Percentiles rank a stretch among this genome's conserved stretches.
Conservation (phyloP, 306 rosid genomes). For the Gastrolobium bilobum region DNA sequence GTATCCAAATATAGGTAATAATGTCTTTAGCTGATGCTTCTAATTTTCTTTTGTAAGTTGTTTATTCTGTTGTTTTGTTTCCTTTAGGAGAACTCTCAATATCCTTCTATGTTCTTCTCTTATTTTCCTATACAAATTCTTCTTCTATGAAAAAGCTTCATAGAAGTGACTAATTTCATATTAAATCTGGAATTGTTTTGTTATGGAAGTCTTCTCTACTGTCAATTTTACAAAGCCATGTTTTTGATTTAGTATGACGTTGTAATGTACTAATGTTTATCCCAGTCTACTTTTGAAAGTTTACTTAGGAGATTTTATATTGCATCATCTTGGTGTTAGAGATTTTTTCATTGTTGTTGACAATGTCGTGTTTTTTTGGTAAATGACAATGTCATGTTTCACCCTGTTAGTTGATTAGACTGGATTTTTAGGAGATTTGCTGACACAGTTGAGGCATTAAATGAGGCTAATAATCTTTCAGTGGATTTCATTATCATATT, state of each 20-base stretch:
- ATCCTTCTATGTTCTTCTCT: neutral
- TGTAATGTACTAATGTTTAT: constrained; percentile 10
- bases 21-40: neutral
- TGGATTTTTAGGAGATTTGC: constrained; percentile 12
- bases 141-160: neutral
- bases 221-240: neutral
- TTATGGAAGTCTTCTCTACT: neutral
- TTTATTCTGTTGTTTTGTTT: neutral
- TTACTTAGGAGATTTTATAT: constrained; percentile 3
- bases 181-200: constrained; percentile 20
- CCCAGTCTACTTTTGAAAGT: neutral
- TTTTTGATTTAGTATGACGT: neutral
- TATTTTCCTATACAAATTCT: neutral
- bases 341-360: constrained; percentile 19
- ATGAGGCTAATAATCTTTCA: constrained; percentile 12
- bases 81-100: neutral
- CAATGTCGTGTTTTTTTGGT: neutral
- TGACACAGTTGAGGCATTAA: neutral
- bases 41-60: neutral
- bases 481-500: constrained; percentile 12
- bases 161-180: neutral
- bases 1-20: constrained; percentile 8
- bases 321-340: neutral
- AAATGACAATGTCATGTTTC: neutral
- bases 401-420: constrained; percentile 25